Evolutionary conservation across 2,329 filamentous ascomycete genomes (phyloP).

Genomic region (Hymenoscyphus salicellus): DNA sequence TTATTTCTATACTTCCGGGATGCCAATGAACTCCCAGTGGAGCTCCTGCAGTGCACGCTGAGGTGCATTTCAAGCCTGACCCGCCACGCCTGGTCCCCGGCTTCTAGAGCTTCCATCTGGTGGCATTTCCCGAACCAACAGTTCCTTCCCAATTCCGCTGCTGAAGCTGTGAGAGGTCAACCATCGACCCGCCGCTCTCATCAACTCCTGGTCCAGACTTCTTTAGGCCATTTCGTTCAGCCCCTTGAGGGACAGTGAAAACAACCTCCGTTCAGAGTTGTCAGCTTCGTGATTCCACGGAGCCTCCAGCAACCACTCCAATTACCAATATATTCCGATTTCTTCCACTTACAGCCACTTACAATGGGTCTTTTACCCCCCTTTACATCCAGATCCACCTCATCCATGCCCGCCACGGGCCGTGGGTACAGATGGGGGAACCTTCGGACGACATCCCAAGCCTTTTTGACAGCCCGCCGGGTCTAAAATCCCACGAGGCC

Average conservation of each 20-base stretch:
- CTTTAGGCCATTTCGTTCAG: background rate
- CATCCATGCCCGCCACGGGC: slow-evolving; percentile 11
- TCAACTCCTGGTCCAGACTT: background rate
- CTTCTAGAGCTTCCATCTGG: background rate
- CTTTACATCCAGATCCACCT: background rate
- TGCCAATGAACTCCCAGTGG: background rate
- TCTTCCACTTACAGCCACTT: background rate
- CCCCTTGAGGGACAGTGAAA: background rate
- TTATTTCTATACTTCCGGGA: background rate
- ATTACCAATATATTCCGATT: background rate
- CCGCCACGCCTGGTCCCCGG: background rate
- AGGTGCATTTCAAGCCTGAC: background rate
- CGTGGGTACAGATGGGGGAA: slow-evolving; percentile 6
- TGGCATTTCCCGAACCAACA: slow-evolving; percentile 3
- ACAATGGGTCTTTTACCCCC: background rate
- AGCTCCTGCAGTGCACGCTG: background rate
- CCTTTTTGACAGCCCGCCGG: background rate
- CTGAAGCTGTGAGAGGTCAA: slow-evolving; percentile 1
- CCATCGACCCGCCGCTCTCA: background rate
- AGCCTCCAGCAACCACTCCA: background rate
- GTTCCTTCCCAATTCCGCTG: background rate
- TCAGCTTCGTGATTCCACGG: background rate
- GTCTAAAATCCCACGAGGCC: slow-evolving; percentile 12
- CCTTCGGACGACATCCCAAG: background rate
- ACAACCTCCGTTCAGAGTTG: background rate